Conservation (phyloP, 192 early-diverging fungal genomes). For the Coemansia nantahalensis region DNA sequence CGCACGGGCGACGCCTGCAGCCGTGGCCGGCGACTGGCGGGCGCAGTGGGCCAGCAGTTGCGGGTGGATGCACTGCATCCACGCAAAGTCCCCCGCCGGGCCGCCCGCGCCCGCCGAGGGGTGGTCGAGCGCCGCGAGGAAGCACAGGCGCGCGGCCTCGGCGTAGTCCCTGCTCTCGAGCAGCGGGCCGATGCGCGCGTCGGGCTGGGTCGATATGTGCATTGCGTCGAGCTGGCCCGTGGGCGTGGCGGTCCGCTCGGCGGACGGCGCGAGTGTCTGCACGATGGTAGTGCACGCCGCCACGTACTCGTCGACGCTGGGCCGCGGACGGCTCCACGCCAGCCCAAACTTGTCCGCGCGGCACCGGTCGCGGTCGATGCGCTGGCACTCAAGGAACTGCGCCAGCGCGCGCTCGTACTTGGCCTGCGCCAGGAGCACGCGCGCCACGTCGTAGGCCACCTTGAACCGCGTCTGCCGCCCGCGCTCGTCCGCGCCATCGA, state of each 20-base stretch:
- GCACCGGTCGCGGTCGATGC: slow-evolving; percentile 12
- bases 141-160: slow-evolving; percentile 7
- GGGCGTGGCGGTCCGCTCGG: slow-evolving; percentile 7
- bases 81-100: background rate
- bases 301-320: slow-evolving; percentile 37
- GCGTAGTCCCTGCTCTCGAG: slow-evolving; percentile 10
- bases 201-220: slow-evolving; percentile 6
- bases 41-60: slow-evolving; percentile 1
- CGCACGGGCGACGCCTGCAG: background rate
- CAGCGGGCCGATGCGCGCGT: background rate
- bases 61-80: slow-evolving; percentile 22
- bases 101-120: background rate
- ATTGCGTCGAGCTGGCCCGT: slow-evolving; percentile 13
- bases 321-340: background rate
- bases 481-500: background rate
- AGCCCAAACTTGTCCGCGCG: slow-evolving; percentile 12
- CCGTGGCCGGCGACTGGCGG: background rate
- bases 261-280: background rate
- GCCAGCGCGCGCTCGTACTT: slow-evolving; percentile 7
- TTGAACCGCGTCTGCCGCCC: slow-evolving; percentile 1
- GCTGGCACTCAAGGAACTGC: slow-evolving; percentile 26
- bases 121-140: slow-evolving; percentile 3
- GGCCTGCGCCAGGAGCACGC: slow-evolving; percentile 23
- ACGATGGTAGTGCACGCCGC: slow-evolving; percentile 21
- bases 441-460: slow-evolving; percentile 28